Conservation (phyloP, 202 grass and related monocot genomes). For the Miscanthus sacchariflorus region DNA sequence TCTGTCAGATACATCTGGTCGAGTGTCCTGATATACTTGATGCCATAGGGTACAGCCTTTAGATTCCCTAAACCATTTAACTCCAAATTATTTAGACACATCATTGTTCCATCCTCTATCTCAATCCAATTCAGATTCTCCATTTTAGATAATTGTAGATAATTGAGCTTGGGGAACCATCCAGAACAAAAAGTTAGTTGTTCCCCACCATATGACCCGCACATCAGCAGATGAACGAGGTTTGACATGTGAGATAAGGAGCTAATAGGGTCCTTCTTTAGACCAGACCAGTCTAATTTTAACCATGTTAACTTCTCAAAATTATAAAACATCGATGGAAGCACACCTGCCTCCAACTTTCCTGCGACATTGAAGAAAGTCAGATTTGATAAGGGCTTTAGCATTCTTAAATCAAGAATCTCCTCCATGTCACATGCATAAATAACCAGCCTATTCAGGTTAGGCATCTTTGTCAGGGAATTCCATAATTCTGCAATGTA, state of each 20-base stretch:
- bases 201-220: too few relatives aligned
- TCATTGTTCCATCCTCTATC: too few relatives aligned
- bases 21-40: too few relatives aligned
- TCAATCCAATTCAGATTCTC: too few relatives aligned
- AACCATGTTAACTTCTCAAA: slow-evolving; percentile 25
- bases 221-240: not conserved
- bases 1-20: too few relatives aligned
- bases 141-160: too few relatives aligned
- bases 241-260: slow-evolving; percentile 36
- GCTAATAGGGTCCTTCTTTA: slow-evolving; percentile 45
- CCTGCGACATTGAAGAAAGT: slow-evolving; percentile 22
- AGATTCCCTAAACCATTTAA: too few relatives aligned
- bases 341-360: slow-evolving; percentile 30
- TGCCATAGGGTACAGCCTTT: too few relatives aligned
- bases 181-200: too few relatives aligned
- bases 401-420: slow-evolving; percentile 41
- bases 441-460: slow-evolving; percentile 19
- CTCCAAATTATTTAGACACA: too few relatives aligned
- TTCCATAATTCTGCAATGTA: slow-evolving; percentile 37
- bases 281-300: slow-evolving; percentile 8
- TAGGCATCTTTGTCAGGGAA: slow-evolving; percentile 44
- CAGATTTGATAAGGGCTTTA: slow-evolving; percentile 26
- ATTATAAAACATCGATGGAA: slow-evolving; percentile 7
- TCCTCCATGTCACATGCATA: slow-evolving; percentile 6
- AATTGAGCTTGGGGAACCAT: too few relatives aligned